Conservation (phyloP, 2,329 filamentous ascomycete genomes). For the Penicillium sp. region DNA sequence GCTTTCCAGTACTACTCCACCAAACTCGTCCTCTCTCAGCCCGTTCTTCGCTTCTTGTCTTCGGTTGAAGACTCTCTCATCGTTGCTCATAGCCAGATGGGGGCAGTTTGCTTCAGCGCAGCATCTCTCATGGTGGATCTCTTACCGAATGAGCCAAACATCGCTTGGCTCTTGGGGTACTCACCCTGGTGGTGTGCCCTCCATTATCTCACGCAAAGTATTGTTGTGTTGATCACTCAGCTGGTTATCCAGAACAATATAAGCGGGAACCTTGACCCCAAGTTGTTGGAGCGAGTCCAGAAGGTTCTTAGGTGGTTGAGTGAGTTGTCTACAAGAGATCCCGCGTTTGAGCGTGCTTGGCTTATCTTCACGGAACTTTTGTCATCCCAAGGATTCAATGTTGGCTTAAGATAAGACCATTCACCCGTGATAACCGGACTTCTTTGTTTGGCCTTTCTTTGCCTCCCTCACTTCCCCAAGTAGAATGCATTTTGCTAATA, state of each 20-base stretch:
- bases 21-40: slow-evolving; percentile 4
- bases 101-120: slow-evolving; percentile 36
- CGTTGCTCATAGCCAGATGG: slow-evolving; percentile 36
- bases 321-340: slow-evolving; percentile 36
- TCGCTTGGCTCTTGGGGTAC: slow-evolving; percentile 32
- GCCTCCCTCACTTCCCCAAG: neutral
- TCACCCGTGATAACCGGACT: neutral
- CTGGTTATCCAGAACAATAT: slow-evolving; percentile 35
- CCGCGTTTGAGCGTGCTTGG: slow-evolving; percentile 37
- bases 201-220: slow-evolving; percentile 45
- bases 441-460: neutral
- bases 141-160: slow-evolving; percentile 38
- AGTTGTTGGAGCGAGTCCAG: slow-evolving; percentile 30
- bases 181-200: slow-evolving; percentile 46
- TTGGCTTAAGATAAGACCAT: slow-evolving; percentile 5
- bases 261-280: slow-evolving; percentile 29
- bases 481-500: neutral
- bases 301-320: slow-evolving; percentile 43
- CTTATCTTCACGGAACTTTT: slow-evolving; percentile 30
- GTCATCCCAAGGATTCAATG: slow-evolving; percentile 19
- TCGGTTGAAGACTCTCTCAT: slow-evolving; percentile 22
- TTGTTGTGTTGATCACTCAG: slow-evolving; percentile 42
- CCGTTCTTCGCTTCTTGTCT: neutral
- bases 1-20: slow-evolving; percentile 11
- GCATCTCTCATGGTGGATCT: slow-evolving; percentile 37